phyloP scores from a whole-genome alignment of 2,329 filamentous ascomycete species.

The Fusarium sp. region DNA sequence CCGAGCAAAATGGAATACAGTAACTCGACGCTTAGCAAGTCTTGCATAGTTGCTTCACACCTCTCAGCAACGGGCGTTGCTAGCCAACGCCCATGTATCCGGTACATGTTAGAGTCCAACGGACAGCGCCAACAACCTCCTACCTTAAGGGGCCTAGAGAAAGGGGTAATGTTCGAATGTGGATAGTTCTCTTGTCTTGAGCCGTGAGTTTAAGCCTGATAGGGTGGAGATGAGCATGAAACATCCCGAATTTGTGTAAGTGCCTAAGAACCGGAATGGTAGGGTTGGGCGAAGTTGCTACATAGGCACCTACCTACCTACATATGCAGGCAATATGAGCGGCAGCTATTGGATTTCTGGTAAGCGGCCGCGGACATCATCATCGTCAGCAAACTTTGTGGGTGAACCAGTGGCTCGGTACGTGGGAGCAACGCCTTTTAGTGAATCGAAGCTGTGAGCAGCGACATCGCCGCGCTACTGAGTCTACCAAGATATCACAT shows the following conservation, averaged over 20 bases:
- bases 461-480: neutral
- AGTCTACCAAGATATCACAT: neutral
- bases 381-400: conserved; percentile 32
- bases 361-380: conserved; percentile 8
- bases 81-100: conserved; percentile 29
- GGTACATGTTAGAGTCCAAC: conserved; percentile 24
- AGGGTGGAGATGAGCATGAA: conserved; percentile 15
- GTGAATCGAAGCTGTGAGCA: conserved; percentile 11
- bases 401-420: conserved; percentile 33
- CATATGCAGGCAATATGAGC: conserved; percentile 5
- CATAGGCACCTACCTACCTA: no score
- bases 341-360: conserved; percentile 24
- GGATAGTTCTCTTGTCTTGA: neutral
- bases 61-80: conserved; percentile 20
- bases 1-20: conserved; percentile 9
- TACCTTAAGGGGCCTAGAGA: conserved; percentile 18
- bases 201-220: conserved; percentile 23
- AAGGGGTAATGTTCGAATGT: conserved; percentile 19
- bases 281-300: conserved; percentile 16
- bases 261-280: conserved; percentile 14
- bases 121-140: neutral
- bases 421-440: conserved; percentile 11
- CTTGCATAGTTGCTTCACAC: conserved; percentile 17
- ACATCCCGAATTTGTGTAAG: conserved; percentile 21
- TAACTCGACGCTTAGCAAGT: conserved; percentile 27